These are phyloP conservation scores for Saccharomycopsis olivae DNA, from an alignment of 805 yeast genomes.

Conservation along the genomic window DNA sequence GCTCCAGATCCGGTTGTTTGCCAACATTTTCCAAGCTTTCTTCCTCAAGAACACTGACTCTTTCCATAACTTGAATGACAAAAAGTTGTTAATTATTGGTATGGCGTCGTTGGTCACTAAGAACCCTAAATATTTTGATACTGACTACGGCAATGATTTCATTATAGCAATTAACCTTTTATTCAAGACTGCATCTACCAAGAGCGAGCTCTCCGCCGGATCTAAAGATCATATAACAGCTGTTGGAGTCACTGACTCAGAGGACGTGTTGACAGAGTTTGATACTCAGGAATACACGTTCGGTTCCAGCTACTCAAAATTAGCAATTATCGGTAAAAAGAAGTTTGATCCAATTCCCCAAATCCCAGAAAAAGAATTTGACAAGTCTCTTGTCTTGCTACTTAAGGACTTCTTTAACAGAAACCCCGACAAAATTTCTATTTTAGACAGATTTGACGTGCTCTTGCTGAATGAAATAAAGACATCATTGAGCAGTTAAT, in stretches of 20 bases:
- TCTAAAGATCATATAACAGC: too few species aligned
- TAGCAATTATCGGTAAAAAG: conserved; percentile 49
- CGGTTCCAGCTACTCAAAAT: conserved; percentile 75
- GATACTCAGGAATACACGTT: conserved; percentile 70
- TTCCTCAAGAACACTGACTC: conserved; percentile 39
- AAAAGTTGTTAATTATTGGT: conserved; percentile 44
- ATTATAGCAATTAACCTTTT: conserved; percentile 34
- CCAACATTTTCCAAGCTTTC: conserved; percentile 38
- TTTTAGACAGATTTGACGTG: too few species aligned
- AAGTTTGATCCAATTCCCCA: conserved; percentile 63
- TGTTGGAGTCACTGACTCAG: conserved; percentile 16
- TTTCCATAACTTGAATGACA: conserved; percentile 36
- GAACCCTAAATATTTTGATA: conserved; percentile 25
- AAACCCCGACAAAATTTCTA: too few species aligned
- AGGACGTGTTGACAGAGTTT: conserved; percentile 25
- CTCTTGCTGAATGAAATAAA: too few species aligned
- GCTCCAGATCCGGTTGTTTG: conserved; percentile 54
- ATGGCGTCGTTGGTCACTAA: conserved; percentile 30
- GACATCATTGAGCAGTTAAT: too few species aligned
- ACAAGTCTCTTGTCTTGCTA: too few species aligned
- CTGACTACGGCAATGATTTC: conserved; percentile 33
- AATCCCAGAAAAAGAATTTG: conserved; percentile 25
- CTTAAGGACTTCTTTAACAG: too few species aligned
- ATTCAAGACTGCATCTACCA: conserved; percentile 26
- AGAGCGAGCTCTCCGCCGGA: too few species aligned